These are phyloP conservation scores for Rehmannia glutinosa DNA, from an alignment of 257 asterid species.

Conservation along the genomic window DNA sequence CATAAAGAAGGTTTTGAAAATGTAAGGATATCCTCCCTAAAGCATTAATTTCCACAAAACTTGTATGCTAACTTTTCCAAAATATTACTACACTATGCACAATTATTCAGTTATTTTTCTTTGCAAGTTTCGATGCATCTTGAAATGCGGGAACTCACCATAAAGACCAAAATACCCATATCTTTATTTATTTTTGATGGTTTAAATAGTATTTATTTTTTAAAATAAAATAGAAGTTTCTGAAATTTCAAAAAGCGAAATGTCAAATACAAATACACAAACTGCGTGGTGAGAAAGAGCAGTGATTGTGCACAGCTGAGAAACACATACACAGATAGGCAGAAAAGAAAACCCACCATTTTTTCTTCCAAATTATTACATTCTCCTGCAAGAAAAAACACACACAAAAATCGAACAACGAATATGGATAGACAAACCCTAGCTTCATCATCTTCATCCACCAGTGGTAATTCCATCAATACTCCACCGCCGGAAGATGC, in stretches of 20 bases:
- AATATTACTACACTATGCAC: background rate
- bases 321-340: conserved; percentile 7
- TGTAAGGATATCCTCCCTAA: too few species aligned
- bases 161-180: background rate
- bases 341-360: background rate
- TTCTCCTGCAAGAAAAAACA: background rate
- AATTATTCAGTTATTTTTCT: background rate
- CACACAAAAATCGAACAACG: background rate
- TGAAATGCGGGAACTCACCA: background rate
- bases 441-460: conserved; percentile 59
- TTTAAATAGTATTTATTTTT: too few species aligned
- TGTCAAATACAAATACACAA: background rate
- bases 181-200: too few species aligned
- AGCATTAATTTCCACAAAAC: too few species aligned
- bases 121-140: background rate
- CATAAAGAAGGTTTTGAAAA: too few species aligned
- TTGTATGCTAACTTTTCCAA: too few species aligned
- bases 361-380: background rate
- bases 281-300: conserved; percentile 36
- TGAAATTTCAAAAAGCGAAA: background rate
- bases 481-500: conserved; percentile 79
- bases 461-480: conserved; percentile 20
- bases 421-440: conserved; percentile 76
- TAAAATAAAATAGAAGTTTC: background rate
- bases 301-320: conserved; percentile 22